Percentiles rank a stretch among this genome's conserved stretches.
Conservation (phyloP, 1,139 yeast species). For the Geotrichum macrosporum region DNA sequence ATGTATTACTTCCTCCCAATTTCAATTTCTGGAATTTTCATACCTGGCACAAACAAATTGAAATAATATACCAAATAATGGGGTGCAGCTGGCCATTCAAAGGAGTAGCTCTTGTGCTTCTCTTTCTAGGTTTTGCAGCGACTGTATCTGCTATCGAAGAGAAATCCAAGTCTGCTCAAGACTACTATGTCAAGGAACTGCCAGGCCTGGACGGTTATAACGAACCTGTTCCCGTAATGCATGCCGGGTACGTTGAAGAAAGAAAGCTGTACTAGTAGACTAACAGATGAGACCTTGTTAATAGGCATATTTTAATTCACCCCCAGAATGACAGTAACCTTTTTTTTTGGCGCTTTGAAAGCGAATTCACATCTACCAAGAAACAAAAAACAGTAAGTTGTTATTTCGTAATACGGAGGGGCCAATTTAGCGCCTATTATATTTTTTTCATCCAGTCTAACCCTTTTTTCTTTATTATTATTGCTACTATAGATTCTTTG, state of each 20-base stretch:
- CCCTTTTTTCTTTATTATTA: constrained; percentile 4
- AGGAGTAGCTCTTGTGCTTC: neutral
- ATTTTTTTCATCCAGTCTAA: too few relatives aligned
- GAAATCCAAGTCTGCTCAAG: constrained; percentile 30
- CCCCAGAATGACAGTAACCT: constrained; percentile 56
- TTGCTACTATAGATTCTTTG: constrained; percentile 45
- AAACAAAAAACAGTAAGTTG: constrained; percentile 30
- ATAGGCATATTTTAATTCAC: constrained; percentile 50
- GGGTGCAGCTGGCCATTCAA: too few relatives aligned
- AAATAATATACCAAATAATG: too few relatives aligned
- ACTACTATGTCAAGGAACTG: constrained; percentile 37
- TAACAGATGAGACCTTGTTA: constrained; percentile 32
- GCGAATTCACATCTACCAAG: constrained; percentile 32
- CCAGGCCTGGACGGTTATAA: constrained; percentile 36
- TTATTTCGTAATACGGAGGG: constrained; percentile 12
- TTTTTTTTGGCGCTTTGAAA: constrained; percentile 65
- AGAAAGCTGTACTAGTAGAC: neutral
- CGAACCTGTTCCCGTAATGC: constrained; percentile 39
- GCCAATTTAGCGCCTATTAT: too few relatives aligned
- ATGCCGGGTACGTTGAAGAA: constrained; percentile 37
- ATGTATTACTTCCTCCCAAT: too few relatives aligned
- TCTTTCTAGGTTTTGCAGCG: neutral
- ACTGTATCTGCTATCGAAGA: neutral
- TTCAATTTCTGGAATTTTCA: too few relatives aligned
- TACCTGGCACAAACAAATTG: too few relatives aligned